Evolutionary conservation across 257 asterid genomes (phyloP).

Genomic region (Handroanthus guayacan): DNA sequence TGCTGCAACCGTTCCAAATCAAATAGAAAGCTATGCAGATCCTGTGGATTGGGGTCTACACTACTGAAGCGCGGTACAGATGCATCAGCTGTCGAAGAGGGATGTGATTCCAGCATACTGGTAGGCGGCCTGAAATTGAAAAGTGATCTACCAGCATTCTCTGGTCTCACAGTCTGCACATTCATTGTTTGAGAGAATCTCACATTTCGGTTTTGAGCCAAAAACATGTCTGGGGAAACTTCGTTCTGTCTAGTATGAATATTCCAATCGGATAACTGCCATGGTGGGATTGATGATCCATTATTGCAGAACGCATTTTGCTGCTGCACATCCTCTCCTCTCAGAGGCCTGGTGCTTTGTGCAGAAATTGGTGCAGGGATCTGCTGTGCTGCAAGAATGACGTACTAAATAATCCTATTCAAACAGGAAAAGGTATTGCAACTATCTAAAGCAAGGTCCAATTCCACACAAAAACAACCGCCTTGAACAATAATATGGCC

Average conservation of each 20-base stretch:
- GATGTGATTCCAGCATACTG: conserved; percentile 52
- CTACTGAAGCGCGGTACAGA: conserved; percentile 50
- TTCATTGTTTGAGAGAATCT: conserved; percentile 47
- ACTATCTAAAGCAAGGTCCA: background rate
- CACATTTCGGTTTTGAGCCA: conserved; percentile 50
- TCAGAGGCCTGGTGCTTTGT: conserved; percentile 44
- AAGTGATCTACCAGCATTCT: conserved; percentile 46
- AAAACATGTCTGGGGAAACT: conserved; percentile 48
- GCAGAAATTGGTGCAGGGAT: conserved; percentile 40
- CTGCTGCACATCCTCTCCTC: conserved; percentile 48
- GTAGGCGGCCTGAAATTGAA: conserved; percentile 45
- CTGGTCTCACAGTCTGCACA: conserved; percentile 50
- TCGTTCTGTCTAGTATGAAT: conserved; percentile 44
- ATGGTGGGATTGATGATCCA: conserved; percentile 48
- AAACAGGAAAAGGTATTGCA: conserved; percentile 10
- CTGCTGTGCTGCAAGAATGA: conserved; percentile 49
- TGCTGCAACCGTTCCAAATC: conserved; percentile 48
- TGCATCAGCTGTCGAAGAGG: conserved; percentile 50
- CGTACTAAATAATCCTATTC: background rate
- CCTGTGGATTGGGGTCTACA: conserved; percentile 49
- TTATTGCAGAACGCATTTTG: conserved; percentile 39
- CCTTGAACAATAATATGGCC: background rate
- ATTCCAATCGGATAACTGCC: conserved; percentile 45
- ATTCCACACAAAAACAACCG: background rate
- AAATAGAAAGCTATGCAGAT: conserved; percentile 41